These are phyloP conservation scores for Orbilia blumenaviensis DNA, from an alignment of 2,329 filamentous ascomycete genomes.

Conservation along the genomic window DNA sequence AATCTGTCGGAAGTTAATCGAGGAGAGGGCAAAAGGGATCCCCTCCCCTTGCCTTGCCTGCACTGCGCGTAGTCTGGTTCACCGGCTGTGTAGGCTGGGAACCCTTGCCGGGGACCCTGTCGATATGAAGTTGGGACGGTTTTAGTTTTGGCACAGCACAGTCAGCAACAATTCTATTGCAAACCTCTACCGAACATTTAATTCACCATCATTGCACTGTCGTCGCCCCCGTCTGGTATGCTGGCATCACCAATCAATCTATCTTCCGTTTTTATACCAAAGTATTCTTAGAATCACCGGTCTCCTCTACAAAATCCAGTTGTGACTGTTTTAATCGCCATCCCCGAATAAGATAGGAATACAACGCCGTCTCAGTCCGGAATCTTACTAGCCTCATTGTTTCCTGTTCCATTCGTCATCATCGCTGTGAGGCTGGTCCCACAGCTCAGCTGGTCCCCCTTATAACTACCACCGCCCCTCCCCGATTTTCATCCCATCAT, in stretches of 20 bases:
- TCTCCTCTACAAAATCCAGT: background rate
- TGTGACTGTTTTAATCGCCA: background rate
- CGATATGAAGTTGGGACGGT: background rate
- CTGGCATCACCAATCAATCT: background rate
- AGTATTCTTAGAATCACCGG: background rate
- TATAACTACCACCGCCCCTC: background rate
- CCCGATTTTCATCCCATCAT: background rate
- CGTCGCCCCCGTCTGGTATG: background rate
- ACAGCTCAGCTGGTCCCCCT: background rate
- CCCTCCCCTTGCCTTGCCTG: too few relatives aligned
- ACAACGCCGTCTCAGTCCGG: background rate
- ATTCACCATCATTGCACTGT: background rate
- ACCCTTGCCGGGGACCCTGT: background rate
- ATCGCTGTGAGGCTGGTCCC: slow-evolving; percentile 16
- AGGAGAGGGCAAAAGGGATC: too few relatives aligned
- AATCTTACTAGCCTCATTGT: slow-evolving; percentile 1
- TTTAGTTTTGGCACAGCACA: background rate
- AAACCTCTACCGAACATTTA: too few relatives aligned
- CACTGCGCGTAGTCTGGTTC: too few relatives aligned
- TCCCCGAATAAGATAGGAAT: background rate
- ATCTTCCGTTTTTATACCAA: background rate
- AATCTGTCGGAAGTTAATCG: background rate
- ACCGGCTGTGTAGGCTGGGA: too few relatives aligned
- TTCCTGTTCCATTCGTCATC: background rate
- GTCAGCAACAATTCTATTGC: too few relatives aligned